Conservation (phyloP, 345 rosid genomes). For the Turnera subulata region DNA sequence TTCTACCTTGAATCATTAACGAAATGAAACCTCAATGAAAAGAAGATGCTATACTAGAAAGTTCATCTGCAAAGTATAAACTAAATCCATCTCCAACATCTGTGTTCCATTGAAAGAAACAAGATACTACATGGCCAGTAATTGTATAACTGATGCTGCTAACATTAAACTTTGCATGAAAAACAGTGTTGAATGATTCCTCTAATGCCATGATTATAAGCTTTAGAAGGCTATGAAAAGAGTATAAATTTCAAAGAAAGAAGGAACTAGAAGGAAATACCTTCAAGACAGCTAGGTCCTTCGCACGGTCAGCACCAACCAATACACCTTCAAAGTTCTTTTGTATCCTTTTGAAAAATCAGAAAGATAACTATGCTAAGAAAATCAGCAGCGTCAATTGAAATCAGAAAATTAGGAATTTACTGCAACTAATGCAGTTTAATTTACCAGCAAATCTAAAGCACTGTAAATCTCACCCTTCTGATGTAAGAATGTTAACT, state of each 20-base stretch:
- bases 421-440: conserved; percentile 13
- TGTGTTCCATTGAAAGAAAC: too few relatives aligned
- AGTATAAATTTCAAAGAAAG: background rate
- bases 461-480: conserved; percentile 64
- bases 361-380: conserved; percentile 7
- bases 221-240: background rate
- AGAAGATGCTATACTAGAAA: background rate
- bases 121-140: too few relatives aligned
- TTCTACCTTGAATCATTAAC: conserved; percentile 54
- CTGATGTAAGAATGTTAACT: conserved; percentile 81
- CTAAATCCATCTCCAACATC: too few relatives aligned
- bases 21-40: background rate
- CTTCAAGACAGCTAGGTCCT: conserved; percentile 96
- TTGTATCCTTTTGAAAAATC: conserved; percentile 52
- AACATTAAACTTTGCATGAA: too few relatives aligned
- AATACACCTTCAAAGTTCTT: conserved; percentile 90
- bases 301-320: conserved; percentile 84
- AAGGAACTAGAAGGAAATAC: conserved; percentile 13
- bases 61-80: background rate
- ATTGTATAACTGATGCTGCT: background rate
- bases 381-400: too few relatives aligned
- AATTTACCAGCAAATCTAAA: conserved; percentile 26
- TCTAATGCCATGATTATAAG: background rate
- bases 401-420: too few relatives aligned
- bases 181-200: too few relatives aligned